Base-by-base conservation (phyloP, 1,284 basidiomycete species). In the Trichosporon asahii region DNA sequence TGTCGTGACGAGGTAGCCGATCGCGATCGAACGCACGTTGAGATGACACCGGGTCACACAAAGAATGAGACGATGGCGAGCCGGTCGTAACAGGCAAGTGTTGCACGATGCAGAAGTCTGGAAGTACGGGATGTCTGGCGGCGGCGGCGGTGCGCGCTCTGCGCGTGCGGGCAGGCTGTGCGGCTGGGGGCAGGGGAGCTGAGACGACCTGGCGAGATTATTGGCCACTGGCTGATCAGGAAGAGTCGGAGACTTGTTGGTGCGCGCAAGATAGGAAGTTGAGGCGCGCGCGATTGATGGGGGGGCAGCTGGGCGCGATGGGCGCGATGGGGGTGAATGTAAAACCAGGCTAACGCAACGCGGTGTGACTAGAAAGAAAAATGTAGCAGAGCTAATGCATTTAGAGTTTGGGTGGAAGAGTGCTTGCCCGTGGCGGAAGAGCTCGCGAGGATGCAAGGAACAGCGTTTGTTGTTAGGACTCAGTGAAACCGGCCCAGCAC, bases 331-430 rank as follows among this genome's bases (percentile, higher is more conserved):
- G 57, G 27, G 29, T 61, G 27, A n/a, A 61, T 61, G 57, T n/a
- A 29, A 31, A 31, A 31, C 57, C 27, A 8, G 29, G 29, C 57
- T 61, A 61, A 31, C 57, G 57, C 57, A 61, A 61, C 57, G 57
- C 57, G 57, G 57, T 61, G 57, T 61, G 57, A 61, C 57, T 61
- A 31, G 27, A 18, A 61, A 61, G 57, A 61, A 61, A 57, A 61
- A 61, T 61, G 57, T 61, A 33, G 27, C 57, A 61, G 57, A 61
- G 57, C 57, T 61, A 61, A 61, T 61, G 57, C 57, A 61, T 61
- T 61, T 61, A 61, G 29, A n/a, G 57, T 61, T 61, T 31, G 55
- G 27, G 15, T n/a, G 57, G n/a, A 31, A 6, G 15, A 53, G 49
- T n/a, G 44, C 49, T n/a, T 9, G 23, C 7, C n/a, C 49, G 49